Percentiles rank a stretch among this genome's conserved stretches.
phyloP scores from a whole-genome alignment of 2,329 filamentous ascomycete genomes.

The Colletotrichum aenigma region DNA sequence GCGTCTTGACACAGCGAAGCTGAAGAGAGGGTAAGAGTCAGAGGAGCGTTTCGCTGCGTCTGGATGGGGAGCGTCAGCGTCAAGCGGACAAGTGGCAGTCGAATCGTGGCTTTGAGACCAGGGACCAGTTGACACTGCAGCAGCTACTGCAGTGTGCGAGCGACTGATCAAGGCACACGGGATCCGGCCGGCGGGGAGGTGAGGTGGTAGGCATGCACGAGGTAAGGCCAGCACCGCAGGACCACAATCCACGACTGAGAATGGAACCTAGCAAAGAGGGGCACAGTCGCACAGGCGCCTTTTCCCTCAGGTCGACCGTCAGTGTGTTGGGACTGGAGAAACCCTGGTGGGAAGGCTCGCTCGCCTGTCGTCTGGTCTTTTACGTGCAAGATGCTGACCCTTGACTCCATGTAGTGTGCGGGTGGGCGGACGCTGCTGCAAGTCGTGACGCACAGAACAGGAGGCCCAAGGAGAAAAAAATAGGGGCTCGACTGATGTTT shows the following conservation, averaged over 20 bases:
- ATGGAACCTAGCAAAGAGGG: not conserved
- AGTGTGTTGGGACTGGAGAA: not conserved
- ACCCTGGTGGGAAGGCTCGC: not conserved
- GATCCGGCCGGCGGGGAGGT: not conserved
- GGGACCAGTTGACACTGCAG: slow-evolving; percentile 5
- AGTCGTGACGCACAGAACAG: slow-evolving; percentile 15
- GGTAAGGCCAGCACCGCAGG: not conserved
- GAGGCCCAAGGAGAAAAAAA: not conserved
- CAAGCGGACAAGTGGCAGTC: slow-evolving; percentile 15
- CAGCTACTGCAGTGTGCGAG: slow-evolving; percentile 8
- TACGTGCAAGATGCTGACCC: not conserved
- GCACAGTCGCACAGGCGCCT: not conserved
- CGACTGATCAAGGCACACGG: slow-evolving; percentile 5
- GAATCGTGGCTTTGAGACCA: slow-evolving; percentile 9
- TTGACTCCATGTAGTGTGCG: not conserved
- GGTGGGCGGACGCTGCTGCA: slow-evolving; percentile 2
- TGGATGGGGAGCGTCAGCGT: not conserved
- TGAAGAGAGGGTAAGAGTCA: not conserved
- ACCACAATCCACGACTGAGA: not conserved
- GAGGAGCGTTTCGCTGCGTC: not conserved
- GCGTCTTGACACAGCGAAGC: not conserved
- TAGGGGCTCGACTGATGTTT: not conserved
- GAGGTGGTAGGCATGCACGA: not conserved
- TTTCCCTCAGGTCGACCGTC: not conserved
- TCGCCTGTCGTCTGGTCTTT: slow-evolving; percentile 5